A percentile compares a stretch with the other conserved stretches of the same genome.
These are phyloP conservation scores for Exidia glandulosa DNA, from an alignment of 768 basidiomycete species.

Conservation along the genomic window DNA sequence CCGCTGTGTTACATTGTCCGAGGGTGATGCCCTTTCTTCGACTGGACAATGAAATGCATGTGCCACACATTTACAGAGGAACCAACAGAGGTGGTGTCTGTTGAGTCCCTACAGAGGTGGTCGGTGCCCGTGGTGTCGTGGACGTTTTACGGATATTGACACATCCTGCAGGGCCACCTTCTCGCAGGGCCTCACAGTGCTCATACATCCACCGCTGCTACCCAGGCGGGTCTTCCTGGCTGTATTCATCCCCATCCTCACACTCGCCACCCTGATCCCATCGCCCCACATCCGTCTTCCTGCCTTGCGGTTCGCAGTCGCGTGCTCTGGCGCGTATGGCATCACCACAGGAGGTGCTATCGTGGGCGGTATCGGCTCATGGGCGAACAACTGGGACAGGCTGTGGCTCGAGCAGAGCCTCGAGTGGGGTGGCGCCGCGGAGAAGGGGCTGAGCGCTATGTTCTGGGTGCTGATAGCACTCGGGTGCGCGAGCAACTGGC, in stretches of 20 bases:
- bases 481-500: constrained; percentile 45
- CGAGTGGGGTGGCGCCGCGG: constrained; percentile 42
- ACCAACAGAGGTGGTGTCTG: too few species aligned
- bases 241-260: constrained; percentile 25
- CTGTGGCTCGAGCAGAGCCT: constrained; percentile 38
- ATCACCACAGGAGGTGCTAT: constrained; percentile 42
- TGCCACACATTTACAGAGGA: too few species aligned
- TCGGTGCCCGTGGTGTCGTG: too few species aligned
- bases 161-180: constrained; percentile 26
- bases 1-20: too few species aligned
- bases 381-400: constrained; percentile 55
- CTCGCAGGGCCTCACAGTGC: constrained; percentile 40
- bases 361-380: constrained; percentile 36
- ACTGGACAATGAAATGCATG: too few species aligned
- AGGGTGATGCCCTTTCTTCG: too few species aligned
- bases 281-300: constrained; percentile 34
- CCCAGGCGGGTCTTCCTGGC: constrained; percentile 35
- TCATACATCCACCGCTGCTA: constrained; percentile 42
- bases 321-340: constrained; percentile 49
- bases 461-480: constrained; percentile 39
- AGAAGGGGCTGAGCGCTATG: constrained; percentile 48
- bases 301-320: constrained; percentile 37
- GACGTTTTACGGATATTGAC: constrained; percentile 1
- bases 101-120: too few species aligned
- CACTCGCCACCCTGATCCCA: constrained; percentile 34